Base-by-base conservation (phyloP, 2,329 filamentous ascomycete species). In the Dothistroma septosporum region DNA sequence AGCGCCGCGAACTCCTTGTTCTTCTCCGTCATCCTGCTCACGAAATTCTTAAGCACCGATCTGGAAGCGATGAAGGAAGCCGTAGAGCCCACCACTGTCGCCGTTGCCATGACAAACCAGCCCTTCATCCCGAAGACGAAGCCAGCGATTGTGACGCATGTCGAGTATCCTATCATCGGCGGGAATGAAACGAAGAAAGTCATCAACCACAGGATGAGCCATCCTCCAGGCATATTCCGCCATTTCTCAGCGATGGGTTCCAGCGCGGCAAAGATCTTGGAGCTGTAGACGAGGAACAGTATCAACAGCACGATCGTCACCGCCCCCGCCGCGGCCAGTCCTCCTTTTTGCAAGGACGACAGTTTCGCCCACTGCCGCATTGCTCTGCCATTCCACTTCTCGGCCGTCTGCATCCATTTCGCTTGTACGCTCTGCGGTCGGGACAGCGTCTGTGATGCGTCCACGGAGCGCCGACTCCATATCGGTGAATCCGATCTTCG, bases 1-100 rank as follows among this genome's bases (percentile, higher is more conserved):
- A 99, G 83, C 4, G 94, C 94, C 10, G 94, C 86, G 74, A 99
- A 99, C 56, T 92, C 85, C 73, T 86, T 88, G 77, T 99, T 93
- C 66, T 83, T 82, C 59, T 90, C 90, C 54, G 97, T 88, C 68
- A 96, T 82, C 19, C 87, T 82, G 68, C 92, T 82, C 31, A 97
- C 92, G 73, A 92, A 92, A 49, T 79, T 79, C 66, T 88, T 88
- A 61, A 97, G 81, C 48, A 97, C 76, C 5, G 90, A 91, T 64
- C 94, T 83, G 56, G 89, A 92, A 50, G 90, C 85, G 61, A 95
- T 73, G 73, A 99, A 97, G 0, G 91, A 88, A 49, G 82, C 85
- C 0, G 90, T 86, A 21, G 88, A 91, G 44, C 94, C 94, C 33
- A 85, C 76, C 1, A 96, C 82, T 21, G 90, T 95, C 16, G 90